These are phyloP conservation scores for Colletotrichum sublineola DNA, from an alignment of 2,329 filamentous ascomycete genomes.

Conservation along the genomic window DNA sequence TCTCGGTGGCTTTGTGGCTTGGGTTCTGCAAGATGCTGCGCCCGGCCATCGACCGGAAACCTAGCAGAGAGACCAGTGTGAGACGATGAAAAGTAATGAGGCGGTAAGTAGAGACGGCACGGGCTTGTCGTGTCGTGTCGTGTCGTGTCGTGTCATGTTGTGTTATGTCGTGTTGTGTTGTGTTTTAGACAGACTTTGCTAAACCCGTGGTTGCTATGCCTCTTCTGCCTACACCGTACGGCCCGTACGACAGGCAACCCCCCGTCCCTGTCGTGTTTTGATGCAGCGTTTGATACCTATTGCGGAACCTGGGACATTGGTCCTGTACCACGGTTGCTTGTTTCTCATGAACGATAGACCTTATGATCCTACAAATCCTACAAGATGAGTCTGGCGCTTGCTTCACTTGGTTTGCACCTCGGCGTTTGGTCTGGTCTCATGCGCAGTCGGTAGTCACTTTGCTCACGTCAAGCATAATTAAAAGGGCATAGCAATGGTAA, in stretches of 20 bases:
- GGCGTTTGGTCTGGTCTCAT: too few species aligned
- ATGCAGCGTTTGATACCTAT: neutral
- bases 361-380: neutral
- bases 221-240: neutral
- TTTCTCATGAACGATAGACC: neutral
- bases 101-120: neutral
- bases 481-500: too few species aligned
- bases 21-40: slow-evolving; percentile 25
- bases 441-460: neutral
- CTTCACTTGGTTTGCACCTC: too few species aligned
- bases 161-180: neutral
- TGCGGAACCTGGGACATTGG: neutral
- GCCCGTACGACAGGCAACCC: neutral
- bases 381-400: neutral
- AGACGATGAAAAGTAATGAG: neutral
- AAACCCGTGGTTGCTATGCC: too few species aligned
- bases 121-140: neutral
- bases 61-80: neutral
- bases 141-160: neutral
- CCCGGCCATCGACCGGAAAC: slow-evolving; percentile 28
- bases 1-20: slow-evolving; percentile 27
- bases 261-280: neutral
- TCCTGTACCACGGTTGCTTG: neutral
- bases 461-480: neutral
- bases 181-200: neutral